Evolutionary conservation across 116 monocot genomes (phyloP), one percentile per base, ranked within the genome.

Genomic region (Dioscorea cayenensis): DNA sequence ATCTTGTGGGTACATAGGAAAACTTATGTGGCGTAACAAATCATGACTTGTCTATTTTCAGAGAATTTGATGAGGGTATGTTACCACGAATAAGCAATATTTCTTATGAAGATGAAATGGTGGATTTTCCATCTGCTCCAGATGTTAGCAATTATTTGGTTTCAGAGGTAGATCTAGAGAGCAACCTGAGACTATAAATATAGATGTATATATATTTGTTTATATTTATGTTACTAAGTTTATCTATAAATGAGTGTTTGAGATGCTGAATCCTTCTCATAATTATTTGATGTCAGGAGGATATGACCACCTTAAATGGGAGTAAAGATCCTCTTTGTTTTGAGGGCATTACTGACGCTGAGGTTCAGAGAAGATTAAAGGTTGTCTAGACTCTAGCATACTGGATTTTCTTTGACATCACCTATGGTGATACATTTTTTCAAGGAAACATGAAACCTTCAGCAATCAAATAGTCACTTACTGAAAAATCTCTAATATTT

Each of bases 1-100:
- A 10, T 12, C 43, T 43, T 43, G 43, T 43, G 43, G 43, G 43
- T 9, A 10, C 43, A 55, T n/a, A 55, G 16, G 16, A 55, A 16
- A 11, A 55, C 17, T 14, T 22, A 25, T 62, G 5, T 62, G 37
- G 36, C 28, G 68, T 76, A 22, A 67, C 37, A 60, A 35, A 3
- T 66, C 17, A 14, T 32, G 60, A 16, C 13, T 48, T 83, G 75
- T 55, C 4, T 55, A 55, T 16, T 80, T 59, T 58, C 83, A 99
- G 99, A 80, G 99, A 99, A 35, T 99, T 94, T 78, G 99, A 99
- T 85, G 99, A 99, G 51, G 73, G 76, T 27, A 75, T 99, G 70
- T 76, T 99, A 68, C 99, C 86, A 72, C 76, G 69, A 27, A 77
- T 95, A 35, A 77, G 61, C 71, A 80, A 75, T 66, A 55, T 78